Evolutionary conservation across 2,329 filamentous ascomycete species (phyloP).

Genomic region (Diaporthe australafricana): DNA sequence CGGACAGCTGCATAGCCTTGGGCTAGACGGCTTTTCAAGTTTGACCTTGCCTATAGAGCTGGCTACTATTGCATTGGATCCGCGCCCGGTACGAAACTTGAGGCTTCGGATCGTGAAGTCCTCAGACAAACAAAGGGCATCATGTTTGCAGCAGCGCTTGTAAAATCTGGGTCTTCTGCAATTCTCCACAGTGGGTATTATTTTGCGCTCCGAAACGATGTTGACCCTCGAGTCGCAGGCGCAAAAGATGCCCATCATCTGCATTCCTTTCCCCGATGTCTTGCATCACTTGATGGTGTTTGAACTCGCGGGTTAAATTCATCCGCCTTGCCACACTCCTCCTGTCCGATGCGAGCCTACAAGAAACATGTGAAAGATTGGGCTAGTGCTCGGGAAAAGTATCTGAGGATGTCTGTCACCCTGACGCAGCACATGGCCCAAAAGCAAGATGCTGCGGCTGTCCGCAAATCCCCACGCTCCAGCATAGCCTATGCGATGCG

Average conservation of each 20-base stretch:
- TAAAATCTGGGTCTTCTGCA: background rate
- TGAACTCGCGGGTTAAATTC: background rate
- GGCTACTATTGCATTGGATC: constrained; percentile 14
- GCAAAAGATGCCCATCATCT: background rate
- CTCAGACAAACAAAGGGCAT: background rate
- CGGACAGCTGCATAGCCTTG: background rate
- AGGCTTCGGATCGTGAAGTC: background rate
- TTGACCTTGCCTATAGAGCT: background rate
- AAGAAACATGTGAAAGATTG: background rate
- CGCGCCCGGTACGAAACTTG: background rate
- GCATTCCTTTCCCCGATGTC: background rate
- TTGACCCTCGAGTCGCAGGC: background rate
- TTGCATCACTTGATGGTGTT: background rate
- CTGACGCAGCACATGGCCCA: background rate
- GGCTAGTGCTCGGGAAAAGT: background rate
- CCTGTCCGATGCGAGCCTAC: background rate
- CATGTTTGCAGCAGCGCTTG: background rate
- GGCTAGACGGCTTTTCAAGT: background rate
- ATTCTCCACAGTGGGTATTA: background rate
- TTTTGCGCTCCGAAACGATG: background rate
- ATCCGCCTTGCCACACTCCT: background rate
- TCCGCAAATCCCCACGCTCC: constrained; percentile 17
- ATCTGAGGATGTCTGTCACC: background rate
- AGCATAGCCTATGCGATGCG: background rate
- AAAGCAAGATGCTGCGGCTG: constrained; percentile 12